Percentiles rank a stretch among this genome's conserved stretches.
Conservation (phyloP, 2,329 filamentous ascomycete species). For the Xylariaceae sp. region DNA sequence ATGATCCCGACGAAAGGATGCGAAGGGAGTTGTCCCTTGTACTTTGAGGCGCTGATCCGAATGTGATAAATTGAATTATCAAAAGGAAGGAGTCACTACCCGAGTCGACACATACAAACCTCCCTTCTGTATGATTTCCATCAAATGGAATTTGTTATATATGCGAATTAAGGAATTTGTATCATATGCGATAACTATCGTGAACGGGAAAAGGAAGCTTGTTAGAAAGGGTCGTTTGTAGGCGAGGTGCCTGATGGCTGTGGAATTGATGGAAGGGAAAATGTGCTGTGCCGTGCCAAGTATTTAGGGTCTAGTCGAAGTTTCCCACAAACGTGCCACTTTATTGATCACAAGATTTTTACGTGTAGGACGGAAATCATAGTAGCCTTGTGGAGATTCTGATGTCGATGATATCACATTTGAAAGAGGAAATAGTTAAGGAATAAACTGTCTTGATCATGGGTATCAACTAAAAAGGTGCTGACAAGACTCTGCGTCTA, state of each 20-base stretch:
- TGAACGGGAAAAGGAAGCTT: neutral
- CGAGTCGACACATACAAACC: too few relatives aligned
- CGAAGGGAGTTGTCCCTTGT: too few relatives aligned
- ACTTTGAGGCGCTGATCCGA: too few relatives aligned
- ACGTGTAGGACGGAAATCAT: neutral
- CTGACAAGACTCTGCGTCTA: slow-evolving; percentile 4
- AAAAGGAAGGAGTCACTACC: too few relatives aligned
- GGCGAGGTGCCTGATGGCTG: too few relatives aligned
- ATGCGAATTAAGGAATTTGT: too few relatives aligned
- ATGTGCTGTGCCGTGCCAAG: neutral
- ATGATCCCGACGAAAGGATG: too few relatives aligned
- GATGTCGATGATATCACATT: neutral
- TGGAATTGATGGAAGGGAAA: neutral
- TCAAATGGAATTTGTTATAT: too few relatives aligned
- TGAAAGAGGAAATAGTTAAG: neutral
- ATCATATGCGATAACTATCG: too few relatives aligned
- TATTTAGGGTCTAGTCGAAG: neutral
- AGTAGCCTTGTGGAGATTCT: neutral
- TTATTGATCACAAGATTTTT: neutral
- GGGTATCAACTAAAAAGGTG: slow-evolving; percentile 25
- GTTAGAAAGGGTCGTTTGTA: neutral
- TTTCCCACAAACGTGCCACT: neutral
- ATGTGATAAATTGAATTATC: too few relatives aligned
- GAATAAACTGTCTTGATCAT: neutral
- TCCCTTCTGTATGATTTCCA: too few relatives aligned